phyloP scores from a whole-genome alignment of 2,329 filamentous ascomycete genomes.

The Orbilia quercus region DNA sequence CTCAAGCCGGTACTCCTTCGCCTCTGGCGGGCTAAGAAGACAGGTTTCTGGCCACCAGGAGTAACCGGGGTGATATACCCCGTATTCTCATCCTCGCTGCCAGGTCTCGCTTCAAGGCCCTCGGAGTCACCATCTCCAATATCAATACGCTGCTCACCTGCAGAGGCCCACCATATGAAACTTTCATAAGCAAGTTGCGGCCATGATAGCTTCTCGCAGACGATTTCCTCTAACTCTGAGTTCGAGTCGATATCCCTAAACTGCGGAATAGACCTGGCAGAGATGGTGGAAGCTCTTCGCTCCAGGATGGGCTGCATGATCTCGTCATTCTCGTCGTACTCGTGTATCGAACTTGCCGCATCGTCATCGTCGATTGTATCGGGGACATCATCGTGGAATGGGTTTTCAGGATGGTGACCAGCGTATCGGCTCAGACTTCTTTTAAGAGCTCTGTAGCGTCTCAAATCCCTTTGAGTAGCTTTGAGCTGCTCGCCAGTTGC shows the following conservation, averaged over 20 bases:
- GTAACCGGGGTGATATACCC: constrained; percentile 48
- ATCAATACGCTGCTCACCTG: constrained; percentile 76
- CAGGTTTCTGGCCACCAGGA: constrained; percentile 48
- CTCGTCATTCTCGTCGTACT: constrained; percentile 54
- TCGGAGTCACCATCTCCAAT: constrained; percentile 62
- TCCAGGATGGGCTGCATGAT: constrained; percentile 49
- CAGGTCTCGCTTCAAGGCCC: constrained; percentile 60
- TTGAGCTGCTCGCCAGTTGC: constrained; percentile 75
- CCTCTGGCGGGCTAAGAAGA: constrained; percentile 51
- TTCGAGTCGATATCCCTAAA: constrained; percentile 61
- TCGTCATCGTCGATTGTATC: constrained; percentile 57
- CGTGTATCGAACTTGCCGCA: constrained; percentile 41
- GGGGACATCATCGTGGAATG: constrained; percentile 61
- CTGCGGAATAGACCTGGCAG: constrained; percentile 35
- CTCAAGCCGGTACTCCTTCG: constrained; percentile 49
- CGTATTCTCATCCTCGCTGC: constrained; percentile 55
- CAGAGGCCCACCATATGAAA: constrained; percentile 91
- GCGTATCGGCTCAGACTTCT: constrained; percentile 67
- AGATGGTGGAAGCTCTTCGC: constrained; percentile 45
- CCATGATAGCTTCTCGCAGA: constrained; percentile 73
- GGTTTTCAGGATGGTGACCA: constrained; percentile 59
- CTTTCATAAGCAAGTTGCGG: constrained; percentile 80
- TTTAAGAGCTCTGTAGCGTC: constrained; percentile 78
- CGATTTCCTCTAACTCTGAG: constrained; percentile 65
- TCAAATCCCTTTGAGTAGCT: constrained; percentile 89